Evolutionary conservation across 148 eudicot species (phyloP).

Genomic region (Nepenthes mirabilis): DNA sequence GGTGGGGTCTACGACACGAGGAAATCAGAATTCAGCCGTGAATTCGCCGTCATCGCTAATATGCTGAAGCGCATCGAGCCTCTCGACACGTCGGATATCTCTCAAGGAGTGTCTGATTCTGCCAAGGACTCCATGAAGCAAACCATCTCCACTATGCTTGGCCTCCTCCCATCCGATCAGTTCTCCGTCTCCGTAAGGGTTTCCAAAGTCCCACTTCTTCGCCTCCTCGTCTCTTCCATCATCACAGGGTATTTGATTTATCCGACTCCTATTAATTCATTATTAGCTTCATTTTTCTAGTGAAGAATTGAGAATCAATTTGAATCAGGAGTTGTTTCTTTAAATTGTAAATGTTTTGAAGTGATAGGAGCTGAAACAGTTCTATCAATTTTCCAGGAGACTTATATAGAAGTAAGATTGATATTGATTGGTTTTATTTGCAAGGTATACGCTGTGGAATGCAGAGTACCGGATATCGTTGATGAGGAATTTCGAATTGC

Average conservation of each 20-base stretch:
- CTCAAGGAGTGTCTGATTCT: conserved; percentile 53
- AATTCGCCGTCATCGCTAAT: conserved; percentile 60
- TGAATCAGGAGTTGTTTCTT: no score
- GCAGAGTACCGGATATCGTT: conserved; percentile 75
- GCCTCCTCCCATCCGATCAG: conserved; percentile 70
- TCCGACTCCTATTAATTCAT: no score
- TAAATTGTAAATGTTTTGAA: no score
- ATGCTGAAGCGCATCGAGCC: conserved; percentile 70
- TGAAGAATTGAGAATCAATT: not conserved
- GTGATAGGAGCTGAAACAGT: no score
- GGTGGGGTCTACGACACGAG: conserved; percentile 60
- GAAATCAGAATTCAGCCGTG: conserved; percentile 46
- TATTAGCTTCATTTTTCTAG: not conserved
- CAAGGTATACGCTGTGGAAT: conserved; percentile 84
- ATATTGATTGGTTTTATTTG: not conserved
- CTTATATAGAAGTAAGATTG: not conserved
- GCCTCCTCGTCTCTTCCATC: conserved; percentile 54
- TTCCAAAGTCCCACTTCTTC: conserved; percentile 44
- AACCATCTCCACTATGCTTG: conserved; percentile 77
- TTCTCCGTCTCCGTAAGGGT: conserved; percentile 59
- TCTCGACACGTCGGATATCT: conserved; percentile 46
- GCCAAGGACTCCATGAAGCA: conserved; percentile 84
- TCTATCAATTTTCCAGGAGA: no score
- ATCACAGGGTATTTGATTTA: conserved; percentile 54
- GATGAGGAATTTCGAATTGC: conserved; percentile 61